Percentiles rank a stretch among this genome's conserved stretches.
Conservation (phyloP, 106 monocot species). For the Dendrobium huoshanense region DNA sequence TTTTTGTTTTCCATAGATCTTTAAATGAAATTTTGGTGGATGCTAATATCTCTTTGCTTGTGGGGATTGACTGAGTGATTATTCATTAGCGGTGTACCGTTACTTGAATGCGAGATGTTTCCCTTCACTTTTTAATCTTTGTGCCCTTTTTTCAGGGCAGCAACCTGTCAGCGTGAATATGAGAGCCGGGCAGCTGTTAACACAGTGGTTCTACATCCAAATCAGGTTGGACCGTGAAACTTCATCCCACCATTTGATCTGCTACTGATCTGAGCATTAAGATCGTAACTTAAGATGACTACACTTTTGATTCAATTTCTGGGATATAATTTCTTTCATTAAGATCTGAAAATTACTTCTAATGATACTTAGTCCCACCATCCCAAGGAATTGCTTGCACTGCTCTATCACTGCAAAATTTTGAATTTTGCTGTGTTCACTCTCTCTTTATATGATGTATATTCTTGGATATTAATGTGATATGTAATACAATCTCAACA, state of each 20-base stretch:
- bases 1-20: not conserved
- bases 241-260: not conserved
- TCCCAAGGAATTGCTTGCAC: not conserved
- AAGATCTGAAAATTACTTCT: not conserved
- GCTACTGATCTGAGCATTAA: not conserved
- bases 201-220: slow-evolving; percentile 97
- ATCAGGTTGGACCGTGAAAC: slow-evolving; percentile 47
- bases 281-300: too few relatives aligned
- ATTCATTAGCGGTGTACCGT: not conserved
- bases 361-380: not conserved
- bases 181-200: slow-evolving; percentile 99
- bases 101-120: not conserved
- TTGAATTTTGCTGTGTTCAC: not conserved
- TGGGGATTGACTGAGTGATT: not conserved
- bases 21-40: not conserved
- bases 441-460: not conserved
- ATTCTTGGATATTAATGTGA: not conserved
- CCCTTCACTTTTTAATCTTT: not conserved
- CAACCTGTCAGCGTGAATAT: slow-evolving; percentile 86
- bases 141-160: slow-evolving; percentile 47
- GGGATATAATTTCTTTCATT: not conserved
- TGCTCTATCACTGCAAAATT: not conserved
- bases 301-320: not conserved
- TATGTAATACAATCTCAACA: not conserved
- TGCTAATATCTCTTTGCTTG: not conserved